Evolutionary conservation across 208 protist species (phyloP), one percentile per base, ranked within the genome.

Genomic region (Leptomonas pyrrhocoris): DNA sequence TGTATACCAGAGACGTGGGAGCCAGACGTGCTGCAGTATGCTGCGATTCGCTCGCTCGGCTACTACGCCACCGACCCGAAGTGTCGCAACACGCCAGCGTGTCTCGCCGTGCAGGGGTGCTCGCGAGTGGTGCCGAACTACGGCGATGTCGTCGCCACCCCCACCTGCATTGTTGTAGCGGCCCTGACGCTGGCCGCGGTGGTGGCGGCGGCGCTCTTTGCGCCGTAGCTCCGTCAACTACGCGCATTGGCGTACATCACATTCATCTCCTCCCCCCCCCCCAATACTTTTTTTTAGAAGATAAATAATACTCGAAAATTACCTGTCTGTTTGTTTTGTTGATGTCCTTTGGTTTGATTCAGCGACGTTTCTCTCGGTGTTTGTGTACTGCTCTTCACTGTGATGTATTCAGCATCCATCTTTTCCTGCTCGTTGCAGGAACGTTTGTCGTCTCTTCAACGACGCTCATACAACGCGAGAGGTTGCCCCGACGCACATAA

Each of bases 1-100:
- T 73, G 67, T 30, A 42, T 38, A 2, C 67, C 67, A 23, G 43
- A 16, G 58, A 45, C 68, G 27, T 73, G 68, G 68, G 25, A 38
- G 31, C 23, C 58, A 8, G 34, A 50, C 11, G 68, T 28, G 25
- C 40, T 73, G 56, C 34, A 36, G 56, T 50, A 49, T 23, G 68
- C 68, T 6, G 45, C 60, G 34, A 21, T 54, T 11, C 68, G 43
- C 27, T 50, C 57, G 9, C 54, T 66, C 58, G 68, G 68, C 42
- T 43, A 45, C 53, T 42, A 16, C 23, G 46, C 48, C 40, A 51
- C 40, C 59, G 21, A 48, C 9, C 4, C 19, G 5, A 55, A 49
- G n/a, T 74, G 68, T 59, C 40, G 16, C 19, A 21, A 38, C 28
- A n/a, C 59, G 27, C 19, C 36, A n/a, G 46, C 38, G 49, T 66